phyloP scores from a whole-genome alignment of 2,329 filamentous ascomycete species.

The Chaetomiaceae sp. region DNA sequence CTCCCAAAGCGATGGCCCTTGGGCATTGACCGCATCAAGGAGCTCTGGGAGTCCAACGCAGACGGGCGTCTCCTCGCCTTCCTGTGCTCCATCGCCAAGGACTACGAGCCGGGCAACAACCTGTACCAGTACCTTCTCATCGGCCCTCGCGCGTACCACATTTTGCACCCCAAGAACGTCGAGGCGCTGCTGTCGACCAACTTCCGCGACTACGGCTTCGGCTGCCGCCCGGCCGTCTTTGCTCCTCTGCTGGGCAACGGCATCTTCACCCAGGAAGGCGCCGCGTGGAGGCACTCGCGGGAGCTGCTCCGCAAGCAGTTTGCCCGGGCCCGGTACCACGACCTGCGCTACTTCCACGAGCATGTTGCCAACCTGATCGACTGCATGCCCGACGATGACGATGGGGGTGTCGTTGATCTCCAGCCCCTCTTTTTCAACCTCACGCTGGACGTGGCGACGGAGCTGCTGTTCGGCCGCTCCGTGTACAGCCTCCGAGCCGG shows the following conservation, averaged over 20 bases:
- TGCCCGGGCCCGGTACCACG: slow-evolving; percentile 29
- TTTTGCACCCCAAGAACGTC: slow-evolving; percentile 21
- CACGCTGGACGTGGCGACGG: slow-evolving; percentile 54
- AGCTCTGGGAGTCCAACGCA: slow-evolving; percentile 27
- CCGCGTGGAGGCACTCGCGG: slow-evolving; percentile 35
- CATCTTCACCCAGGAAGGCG: slow-evolving; percentile 38
- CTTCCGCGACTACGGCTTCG: slow-evolving; percentile 34
- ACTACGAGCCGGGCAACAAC: slow-evolving; percentile 31
- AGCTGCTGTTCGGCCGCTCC: slow-evolving; percentile 53
- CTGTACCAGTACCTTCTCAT: slow-evolving; percentile 29
- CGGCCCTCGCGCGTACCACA: slow-evolving; percentile 28
- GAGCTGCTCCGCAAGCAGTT: slow-evolving; percentile 37
- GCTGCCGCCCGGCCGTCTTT: slow-evolving; percentile 31
- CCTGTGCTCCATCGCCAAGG: slow-evolving; percentile 28
- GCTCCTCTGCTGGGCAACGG: slow-evolving; percentile 34
- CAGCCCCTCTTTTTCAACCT: slow-evolving; percentile 51
- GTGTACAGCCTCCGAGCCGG: slow-evolving; percentile 26
- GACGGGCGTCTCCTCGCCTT: slow-evolving; percentile 29
- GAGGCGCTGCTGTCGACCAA: slow-evolving; percentile 26
- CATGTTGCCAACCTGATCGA: slow-evolving; percentile 27
- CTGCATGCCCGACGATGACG: slow-evolving; percentile 18
- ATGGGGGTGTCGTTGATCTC: slow-evolving; percentile 35
- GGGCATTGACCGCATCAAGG: slow-evolving; percentile 31
- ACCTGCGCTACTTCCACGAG: slow-evolving; percentile 32
- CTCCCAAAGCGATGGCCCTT: slow-evolving; percentile 29